These are phyloP conservation scores for Anastatica hierochuntica DNA, from an alignment of 345 rosid genomes.

Conservation along the genomic window DNA sequence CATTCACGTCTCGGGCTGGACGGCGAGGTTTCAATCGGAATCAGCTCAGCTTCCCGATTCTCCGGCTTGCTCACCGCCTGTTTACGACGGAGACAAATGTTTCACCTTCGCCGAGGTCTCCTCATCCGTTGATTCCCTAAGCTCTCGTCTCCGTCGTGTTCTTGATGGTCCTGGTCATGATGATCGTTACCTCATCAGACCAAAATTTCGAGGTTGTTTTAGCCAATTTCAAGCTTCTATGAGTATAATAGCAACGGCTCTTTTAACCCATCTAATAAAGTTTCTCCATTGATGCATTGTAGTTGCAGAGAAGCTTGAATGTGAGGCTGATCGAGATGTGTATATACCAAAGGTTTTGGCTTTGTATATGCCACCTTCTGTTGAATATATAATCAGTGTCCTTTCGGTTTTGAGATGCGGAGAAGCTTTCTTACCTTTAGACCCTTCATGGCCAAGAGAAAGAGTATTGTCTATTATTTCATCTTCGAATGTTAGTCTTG, in stretches of 20 bases:
- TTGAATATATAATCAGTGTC: conserved; percentile 66
- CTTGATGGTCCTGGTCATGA: conserved; percentile 29
- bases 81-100: conserved; percentile 49
- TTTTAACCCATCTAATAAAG: not conserved
- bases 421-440: conserved; percentile 78
- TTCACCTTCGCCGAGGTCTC: conserved; percentile 52
- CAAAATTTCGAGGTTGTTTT: conserved; percentile 31
- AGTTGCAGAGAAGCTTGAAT: conserved; percentile 6
- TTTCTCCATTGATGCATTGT: not conserved
- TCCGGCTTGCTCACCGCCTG: conserved; percentile 19
- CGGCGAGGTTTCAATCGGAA: conserved; percentile 12
- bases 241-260: not conserved
- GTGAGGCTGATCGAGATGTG: not conserved
- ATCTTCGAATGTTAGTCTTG: conserved; percentile 40
- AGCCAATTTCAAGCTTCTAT: not conserved
- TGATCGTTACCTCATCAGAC: conserved; percentile 35
- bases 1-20: conserved; percentile 31
- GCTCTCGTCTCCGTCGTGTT: conserved; percentile 39
- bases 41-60: conserved; percentile 2
- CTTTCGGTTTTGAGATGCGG: conserved; percentile 75
- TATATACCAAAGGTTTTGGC: conserved; percentile 56
- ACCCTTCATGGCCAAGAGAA: conserved; percentile 80
- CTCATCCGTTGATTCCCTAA: conserved; percentile 44
- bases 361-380: conserved; percentile 65
- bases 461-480: conserved; percentile 51